These are phyloP conservation scores for Wallemia hederae DNA, from an alignment of 1,284 basidiomycete genomes.

Conservation along the genomic window DNA sequence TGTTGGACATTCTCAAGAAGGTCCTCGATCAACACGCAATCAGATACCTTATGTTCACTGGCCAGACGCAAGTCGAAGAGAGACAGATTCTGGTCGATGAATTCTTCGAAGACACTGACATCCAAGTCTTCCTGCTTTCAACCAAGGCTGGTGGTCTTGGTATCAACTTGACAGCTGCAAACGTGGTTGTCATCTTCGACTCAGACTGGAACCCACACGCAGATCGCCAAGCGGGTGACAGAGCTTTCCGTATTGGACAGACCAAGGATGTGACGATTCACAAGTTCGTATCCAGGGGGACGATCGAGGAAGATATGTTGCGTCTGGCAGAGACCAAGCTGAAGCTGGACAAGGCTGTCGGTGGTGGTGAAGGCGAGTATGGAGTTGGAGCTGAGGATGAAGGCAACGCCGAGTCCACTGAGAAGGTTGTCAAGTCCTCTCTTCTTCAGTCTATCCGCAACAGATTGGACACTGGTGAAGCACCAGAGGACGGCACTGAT, in stretches of 20 bases:
- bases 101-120: conserved; percentile 76
- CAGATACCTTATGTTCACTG: conserved; percentile 66
- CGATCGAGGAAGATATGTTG: conserved; percentile 47
- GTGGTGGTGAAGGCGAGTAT: conserved; percentile 28
- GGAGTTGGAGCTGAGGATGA: conserved; percentile 24
- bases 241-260: conserved; percentile 93
- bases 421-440: conserved; percentile 8
- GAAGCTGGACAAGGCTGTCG: conserved; percentile 68
- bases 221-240: conserved; percentile 85
- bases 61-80: conserved; percentile 74
- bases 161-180: conserved; percentile 71
- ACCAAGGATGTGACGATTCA: conserved; percentile 53
- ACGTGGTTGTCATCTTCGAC: conserved; percentile 45
- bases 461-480: neutral
- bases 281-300: conserved; percentile 61
- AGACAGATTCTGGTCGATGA: conserved; percentile 82
- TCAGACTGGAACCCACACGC: conserved; percentile 61
- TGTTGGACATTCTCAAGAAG: conserved; percentile 41
- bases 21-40: conserved; percentile 47
- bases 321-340: conserved; percentile 69
- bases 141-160: conserved; percentile 57
- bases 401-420: conserved; percentile 30
- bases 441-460: neutral
- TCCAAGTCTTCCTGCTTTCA: conserved; percentile 73
- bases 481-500: neutral